These are phyloP conservation scores for Hypomyces perniciosus DNA, from an alignment of 2,329 filamentous ascomycete species.

Conservation along the genomic window DNA sequence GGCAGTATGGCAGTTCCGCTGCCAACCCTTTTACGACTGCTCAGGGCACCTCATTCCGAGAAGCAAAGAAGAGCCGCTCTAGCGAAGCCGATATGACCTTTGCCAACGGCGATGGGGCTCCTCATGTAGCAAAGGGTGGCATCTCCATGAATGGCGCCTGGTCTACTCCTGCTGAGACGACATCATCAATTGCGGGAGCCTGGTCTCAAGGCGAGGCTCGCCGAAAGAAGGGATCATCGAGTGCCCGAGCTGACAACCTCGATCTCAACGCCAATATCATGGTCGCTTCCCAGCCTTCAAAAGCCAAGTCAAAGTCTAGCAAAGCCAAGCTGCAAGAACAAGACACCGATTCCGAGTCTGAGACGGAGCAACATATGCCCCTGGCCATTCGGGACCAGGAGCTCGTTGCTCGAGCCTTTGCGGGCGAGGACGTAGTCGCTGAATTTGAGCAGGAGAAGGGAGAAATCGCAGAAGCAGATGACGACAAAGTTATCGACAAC, in stretches of 20 bases:
- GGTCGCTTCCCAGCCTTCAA: slow-evolving; percentile 24
- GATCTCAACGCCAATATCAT: slow-evolving; percentile 34
- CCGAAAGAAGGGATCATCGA: slow-evolving; percentile 30
- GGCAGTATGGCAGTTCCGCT: slow-evolving; percentile 54
- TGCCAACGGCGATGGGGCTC: slow-evolving; percentile 15
- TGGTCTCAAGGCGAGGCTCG: slow-evolving; percentile 37
- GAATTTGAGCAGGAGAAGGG: slow-evolving; percentile 80
- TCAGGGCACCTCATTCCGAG: slow-evolving; percentile 13
- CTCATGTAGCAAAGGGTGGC: slow-evolving; percentile 16
- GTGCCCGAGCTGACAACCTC: slow-evolving; percentile 30
- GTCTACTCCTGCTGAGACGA: slow-evolving; percentile 18
- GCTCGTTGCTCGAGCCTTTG: slow-evolving; percentile 78
- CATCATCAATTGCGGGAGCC: slow-evolving; percentile 29
- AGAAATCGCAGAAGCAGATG: slow-evolving; percentile 65
- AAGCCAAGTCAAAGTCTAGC: slow-evolving; percentile 22
- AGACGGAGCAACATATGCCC: slow-evolving; percentile 46
- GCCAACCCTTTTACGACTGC: slow-evolving; percentile 27
- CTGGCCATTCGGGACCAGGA: slow-evolving; percentile 56
- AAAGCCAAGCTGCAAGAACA: slow-evolving; percentile 8
- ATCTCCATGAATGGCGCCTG: slow-evolving; percentile 16
- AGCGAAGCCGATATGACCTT: slow-evolving; percentile 23
- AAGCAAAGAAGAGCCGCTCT: slow-evolving; percentile 24
- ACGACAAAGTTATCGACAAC: slow-evolving; percentile 74
- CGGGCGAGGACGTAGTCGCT: slow-evolving; percentile 75
- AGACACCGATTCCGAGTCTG: slow-evolving; percentile 33